These are phyloP conservation scores for Amanita brunnescens DNA, from an alignment of 768 basidiomycete species.

Conservation along the genomic window DNA sequence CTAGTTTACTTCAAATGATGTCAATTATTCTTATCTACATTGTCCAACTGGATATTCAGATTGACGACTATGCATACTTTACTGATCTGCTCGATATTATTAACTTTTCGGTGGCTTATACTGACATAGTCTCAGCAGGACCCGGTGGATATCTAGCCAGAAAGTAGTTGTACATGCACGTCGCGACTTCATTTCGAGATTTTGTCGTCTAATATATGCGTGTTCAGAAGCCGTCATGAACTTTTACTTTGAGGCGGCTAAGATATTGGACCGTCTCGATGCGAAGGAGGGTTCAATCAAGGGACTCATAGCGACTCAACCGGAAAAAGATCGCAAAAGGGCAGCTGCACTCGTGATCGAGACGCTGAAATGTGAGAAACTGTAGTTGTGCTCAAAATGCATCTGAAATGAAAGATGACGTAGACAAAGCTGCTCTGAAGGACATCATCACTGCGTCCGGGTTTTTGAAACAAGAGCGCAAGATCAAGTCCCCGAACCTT, in stretches of 20 bases:
- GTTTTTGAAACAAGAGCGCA: conserved; percentile 68
- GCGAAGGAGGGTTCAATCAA: conserved; percentile 91
- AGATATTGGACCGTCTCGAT: conserved; percentile 77
- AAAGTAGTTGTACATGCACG: conserved; percentile 5
- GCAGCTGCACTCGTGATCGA: conserved; percentile 86
- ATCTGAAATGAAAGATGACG: conserved; percentile 1
- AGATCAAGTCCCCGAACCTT: conserved; percentile 67
- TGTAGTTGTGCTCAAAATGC: conserved; percentile 5
- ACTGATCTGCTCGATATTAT: conserved; percentile 22
- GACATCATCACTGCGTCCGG: conserved; percentile 62
- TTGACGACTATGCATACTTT: conserved; percentile 41
- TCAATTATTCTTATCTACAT: conserved; percentile 76
- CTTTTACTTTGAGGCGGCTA: conserved; percentile 89
- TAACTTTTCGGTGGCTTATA: neutral
- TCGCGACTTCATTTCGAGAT: neutral
- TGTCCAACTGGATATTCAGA: conserved; percentile 60
- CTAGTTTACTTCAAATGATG: conserved; percentile 40
- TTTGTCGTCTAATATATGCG: conserved; percentile 1
- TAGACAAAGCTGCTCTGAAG: conserved; percentile 72
- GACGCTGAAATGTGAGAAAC: conserved; percentile 81
- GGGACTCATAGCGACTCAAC: conserved; percentile 63
- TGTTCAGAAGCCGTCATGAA: conserved; percentile 49
- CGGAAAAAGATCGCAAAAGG: conserved; percentile 67
- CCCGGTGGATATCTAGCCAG: neutral
- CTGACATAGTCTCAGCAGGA: neutral